Evolutionary conservation across 192 early-diverging fungal genomes (phyloP).

Genomic region (Lobosporangium transversale): DNA sequence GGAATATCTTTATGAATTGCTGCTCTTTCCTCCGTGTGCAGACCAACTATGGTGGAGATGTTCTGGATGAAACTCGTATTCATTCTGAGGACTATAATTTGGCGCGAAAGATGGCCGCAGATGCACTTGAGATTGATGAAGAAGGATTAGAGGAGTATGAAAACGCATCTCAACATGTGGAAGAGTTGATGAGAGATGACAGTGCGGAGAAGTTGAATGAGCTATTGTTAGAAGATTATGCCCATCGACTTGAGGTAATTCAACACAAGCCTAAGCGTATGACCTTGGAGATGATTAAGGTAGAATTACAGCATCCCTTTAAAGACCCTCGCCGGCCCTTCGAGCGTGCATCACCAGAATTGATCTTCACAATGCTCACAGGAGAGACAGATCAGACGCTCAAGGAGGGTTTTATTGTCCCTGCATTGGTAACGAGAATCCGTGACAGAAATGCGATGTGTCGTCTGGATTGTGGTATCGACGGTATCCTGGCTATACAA

Average conservation of each 20-base stretch:
- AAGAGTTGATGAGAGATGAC: constrained; percentile 76
- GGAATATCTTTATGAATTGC: constrained; percentile 91
- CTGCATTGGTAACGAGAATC: constrained; percentile 74
- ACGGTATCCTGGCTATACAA: constrained; percentile 80
- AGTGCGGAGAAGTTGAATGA: constrained; percentile 81
- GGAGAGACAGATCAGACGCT: constrained; percentile 82
- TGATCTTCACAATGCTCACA: constrained; percentile 86
- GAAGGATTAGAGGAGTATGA: constrained; percentile 76
- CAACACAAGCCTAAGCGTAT: constrained; percentile 82
- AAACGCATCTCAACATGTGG: constrained; percentile 81
- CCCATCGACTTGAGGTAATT: constrained; percentile 79
- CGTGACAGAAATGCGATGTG: constrained; percentile 81
- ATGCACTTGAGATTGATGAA: constrained; percentile 90
- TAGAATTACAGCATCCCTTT: constrained; percentile 87
- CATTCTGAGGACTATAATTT: constrained; percentile 96
- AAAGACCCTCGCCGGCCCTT: constrained; percentile 76
- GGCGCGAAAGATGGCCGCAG: constrained; percentile 96
- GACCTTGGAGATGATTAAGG: constrained; percentile 86
- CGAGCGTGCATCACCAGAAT: constrained; percentile 60
- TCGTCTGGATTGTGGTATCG: constrained; percentile 81
- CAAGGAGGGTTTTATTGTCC: constrained; percentile 71
- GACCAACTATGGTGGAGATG: constrained; percentile 69
- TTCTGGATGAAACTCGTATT: constrained; percentile 94
- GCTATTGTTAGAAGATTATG: constrained; percentile 91
- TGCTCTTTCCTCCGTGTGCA: constrained; percentile 90